Base-by-base conservation (phyloP, 2,329 filamentous ascomycete genomes). In the Thermothelomyces thermophilus region DNA sequence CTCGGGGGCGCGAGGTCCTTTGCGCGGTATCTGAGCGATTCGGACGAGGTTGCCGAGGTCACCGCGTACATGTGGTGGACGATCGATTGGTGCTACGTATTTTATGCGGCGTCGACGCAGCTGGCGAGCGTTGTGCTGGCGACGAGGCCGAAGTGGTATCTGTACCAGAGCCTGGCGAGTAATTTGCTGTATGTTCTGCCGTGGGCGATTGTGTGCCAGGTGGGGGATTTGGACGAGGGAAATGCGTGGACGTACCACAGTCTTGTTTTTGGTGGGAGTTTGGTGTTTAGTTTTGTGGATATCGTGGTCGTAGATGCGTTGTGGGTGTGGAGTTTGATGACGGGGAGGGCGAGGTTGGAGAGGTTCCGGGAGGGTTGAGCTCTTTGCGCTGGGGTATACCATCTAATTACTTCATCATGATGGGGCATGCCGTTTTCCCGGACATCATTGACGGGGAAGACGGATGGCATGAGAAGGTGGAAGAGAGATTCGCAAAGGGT, bases 111-210 rank as follows among this genome's bases (percentile, higher is more conserved):
- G 16, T 80, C 77, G 1, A 85, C 77, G 1, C 82, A 87, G 58
- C 66, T 88, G 0, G 80, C 82, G 0, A 75, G 80, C 0, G 69
- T 88, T 0, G 64, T 89, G 0, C 71, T 86, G 0, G 79, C 84
- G 0, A 86, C 83, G 0, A 67, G 73, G 0, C 83, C 83, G 0
- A 68, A 68, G 2, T 87, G 81, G 83, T 88, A 86, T 60, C 69
- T 87, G 0, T 80, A 76, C 51, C 83, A 87, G 62, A 82, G 79
- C 3, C 65, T 88, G 1, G 74, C 69, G 0, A 85, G 82, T 6
- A 88, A 87, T 58, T 41, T 88, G 0, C 63, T 83, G 0, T 87
- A 83, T 60, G 82, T 87, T 0, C 65, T 89, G 2, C 84, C 83
- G 0, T 88, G 84, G 83, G 83, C 84, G 0, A 77, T 88, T 35